Evolutionary conservation across 1,284 basidiomycete genomes (phyloP).

Genomic region (Phlebopus sp.): DNA sequence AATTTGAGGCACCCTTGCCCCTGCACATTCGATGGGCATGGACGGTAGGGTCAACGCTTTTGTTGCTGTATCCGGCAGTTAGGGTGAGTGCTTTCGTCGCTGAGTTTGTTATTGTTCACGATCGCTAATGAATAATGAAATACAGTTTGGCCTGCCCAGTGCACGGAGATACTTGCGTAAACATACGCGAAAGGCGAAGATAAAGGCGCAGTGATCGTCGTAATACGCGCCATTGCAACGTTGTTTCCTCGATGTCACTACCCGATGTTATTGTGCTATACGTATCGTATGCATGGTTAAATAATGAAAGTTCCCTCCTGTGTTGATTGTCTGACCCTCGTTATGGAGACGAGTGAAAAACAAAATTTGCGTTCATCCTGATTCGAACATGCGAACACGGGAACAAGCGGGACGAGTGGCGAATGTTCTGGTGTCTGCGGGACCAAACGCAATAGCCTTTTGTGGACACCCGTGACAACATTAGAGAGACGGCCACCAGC

Average conservation of each 20-base stretch:
- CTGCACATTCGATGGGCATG: constrained; percentile 61
- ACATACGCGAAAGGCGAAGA: constrained; percentile 35
- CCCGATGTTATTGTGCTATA: not conserved
- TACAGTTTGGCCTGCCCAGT: constrained; percentile 52
- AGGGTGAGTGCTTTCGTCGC: constrained; percentile 43
- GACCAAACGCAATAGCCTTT: constrained; percentile 21
- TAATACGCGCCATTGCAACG: not conserved
- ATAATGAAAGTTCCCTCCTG: not conserved
- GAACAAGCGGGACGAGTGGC: not conserved
- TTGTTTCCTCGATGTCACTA: not conserved
- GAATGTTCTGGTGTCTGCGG: constrained; percentile 33
- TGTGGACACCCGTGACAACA: not conserved
- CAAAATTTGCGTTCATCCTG: constrained; percentile 1
- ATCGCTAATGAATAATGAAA: constrained; percentile 5
- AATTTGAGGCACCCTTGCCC: constrained; percentile 66
- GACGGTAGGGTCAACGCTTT: constrained; percentile 49
- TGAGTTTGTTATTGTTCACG: not conserved
- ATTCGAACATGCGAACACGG: constrained; percentile 1
- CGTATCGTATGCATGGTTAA: not conserved
- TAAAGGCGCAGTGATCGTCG: constrained; percentile 29
- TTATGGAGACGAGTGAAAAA: not conserved
- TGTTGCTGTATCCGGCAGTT: constrained; percentile 66
- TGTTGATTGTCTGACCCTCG: not conserved
- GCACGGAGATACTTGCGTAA: constrained; percentile 46
- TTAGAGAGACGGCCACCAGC: not conserved